Percentiles rank a stretch among this genome's conserved stretches.
These are phyloP conservation scores for Fusarium luffae DNA, from an alignment of 2,329 filamentous ascomycete genomes.

Conservation along the genomic window DNA sequence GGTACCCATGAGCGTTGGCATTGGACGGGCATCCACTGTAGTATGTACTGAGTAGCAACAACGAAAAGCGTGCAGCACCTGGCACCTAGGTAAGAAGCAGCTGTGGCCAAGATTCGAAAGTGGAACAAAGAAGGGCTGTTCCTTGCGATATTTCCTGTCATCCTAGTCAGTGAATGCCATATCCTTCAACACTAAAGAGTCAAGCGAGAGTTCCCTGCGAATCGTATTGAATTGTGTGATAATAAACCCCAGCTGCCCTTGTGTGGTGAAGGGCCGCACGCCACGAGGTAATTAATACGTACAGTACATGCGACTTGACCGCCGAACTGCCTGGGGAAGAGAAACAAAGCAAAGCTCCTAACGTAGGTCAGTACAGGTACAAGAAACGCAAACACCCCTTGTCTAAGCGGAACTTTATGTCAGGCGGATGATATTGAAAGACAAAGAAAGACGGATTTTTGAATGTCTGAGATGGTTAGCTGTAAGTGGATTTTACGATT, in stretches of 20 bases:
- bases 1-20: conserved; percentile 22
- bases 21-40: conserved; percentile 20
- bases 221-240: not conserved
- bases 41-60: not conserved
- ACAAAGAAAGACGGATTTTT: not conserved
- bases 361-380: conserved; percentile 10
- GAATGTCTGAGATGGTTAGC: not conserved
- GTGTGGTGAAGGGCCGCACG: conserved; percentile 12
- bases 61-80: not conserved
- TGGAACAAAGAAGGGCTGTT: conserved; percentile 8
- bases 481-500: not conserved
- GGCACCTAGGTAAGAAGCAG: not conserved
- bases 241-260: not conserved
- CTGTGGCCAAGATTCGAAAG: conserved; percentile 17
- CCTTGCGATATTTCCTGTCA: conserved; percentile 13
- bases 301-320: conserved; percentile 15
- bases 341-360: conserved; percentile 1
- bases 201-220: not conserved
- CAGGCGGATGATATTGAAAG: not conserved
- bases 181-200: not conserved
- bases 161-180: not conserved
- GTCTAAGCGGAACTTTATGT: not conserved
- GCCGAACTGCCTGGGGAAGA: not conserved
- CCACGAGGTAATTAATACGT: conserved; percentile 7
- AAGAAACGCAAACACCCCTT: not conserved